Percentiles rank a stretch among this genome's conserved stretches.
Conservation (phyloP, 2,329 filamentous ascomycete species). For the Rosellinia necatrix region DNA sequence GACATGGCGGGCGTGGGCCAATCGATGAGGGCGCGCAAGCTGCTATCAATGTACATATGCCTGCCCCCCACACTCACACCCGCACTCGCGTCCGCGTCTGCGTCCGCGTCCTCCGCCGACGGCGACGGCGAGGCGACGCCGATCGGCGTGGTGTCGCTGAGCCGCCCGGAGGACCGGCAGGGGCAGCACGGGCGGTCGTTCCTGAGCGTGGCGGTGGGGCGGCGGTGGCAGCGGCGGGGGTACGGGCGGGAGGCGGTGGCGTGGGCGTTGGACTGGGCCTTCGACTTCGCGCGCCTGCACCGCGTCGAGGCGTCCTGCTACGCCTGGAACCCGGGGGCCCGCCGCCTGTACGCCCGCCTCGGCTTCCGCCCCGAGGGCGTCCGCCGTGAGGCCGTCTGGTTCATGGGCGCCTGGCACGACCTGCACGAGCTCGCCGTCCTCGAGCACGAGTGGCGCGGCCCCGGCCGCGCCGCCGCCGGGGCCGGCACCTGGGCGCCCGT, state of each 20-base stretch:
- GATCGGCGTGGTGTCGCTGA: conserved; percentile 15
- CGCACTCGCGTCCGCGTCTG: too few species aligned
- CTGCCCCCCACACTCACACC: too few species aligned
- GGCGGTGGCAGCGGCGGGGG: conserved; percentile 9
- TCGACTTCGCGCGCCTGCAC: conserved; percentile 23
- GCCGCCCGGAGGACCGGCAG: conserved; percentile 1
- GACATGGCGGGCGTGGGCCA: neutral
- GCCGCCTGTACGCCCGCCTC: conserved; percentile 13
- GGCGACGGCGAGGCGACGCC: conserved; percentile 8
- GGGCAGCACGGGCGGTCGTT: conserved; percentile 10
- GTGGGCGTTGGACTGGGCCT: conserved; percentile 26
- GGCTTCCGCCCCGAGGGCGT: conserved; percentile 23
- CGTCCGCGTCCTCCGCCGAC: too few species aligned
- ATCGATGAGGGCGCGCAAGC: neutral
- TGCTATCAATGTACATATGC: conserved; percentile 24
- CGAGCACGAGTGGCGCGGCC: conserved; percentile 22
- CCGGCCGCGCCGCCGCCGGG: neutral
- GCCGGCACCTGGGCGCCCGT: conserved; percentile 5
- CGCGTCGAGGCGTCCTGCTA: conserved; percentile 20
- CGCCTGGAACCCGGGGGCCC: conserved; percentile 22
- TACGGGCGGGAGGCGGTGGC: conserved; percentile 23
- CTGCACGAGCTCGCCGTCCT: conserved; percentile 23
- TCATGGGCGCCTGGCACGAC: conserved; percentile 24
- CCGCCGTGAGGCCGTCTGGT: conserved; percentile 23
- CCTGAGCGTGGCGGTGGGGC: conserved; percentile 6